Conservation (phyloP, 192 early-diverging fungal genomes). For the Pecoramyces ruminantium region DNA sequence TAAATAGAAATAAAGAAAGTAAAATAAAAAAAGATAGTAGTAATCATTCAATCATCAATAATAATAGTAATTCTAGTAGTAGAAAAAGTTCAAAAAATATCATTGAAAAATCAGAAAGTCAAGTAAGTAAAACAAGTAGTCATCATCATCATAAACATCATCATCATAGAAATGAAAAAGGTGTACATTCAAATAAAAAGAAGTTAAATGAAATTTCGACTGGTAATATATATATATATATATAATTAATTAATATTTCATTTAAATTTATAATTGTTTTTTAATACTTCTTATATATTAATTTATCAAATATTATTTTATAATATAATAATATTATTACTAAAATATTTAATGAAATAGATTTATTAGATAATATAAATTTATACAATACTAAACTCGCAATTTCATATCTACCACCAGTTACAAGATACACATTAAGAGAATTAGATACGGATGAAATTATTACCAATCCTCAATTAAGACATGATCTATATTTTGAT, state of each 20-base stretch:
- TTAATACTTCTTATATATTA: no score
- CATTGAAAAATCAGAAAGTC: neutral
- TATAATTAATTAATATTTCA: no score
- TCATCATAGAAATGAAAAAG: neutral
- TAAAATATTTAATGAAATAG: neutral
- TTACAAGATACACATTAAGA: conserved; percentile 71
- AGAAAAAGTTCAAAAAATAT: neutral
- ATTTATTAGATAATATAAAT: neutral
- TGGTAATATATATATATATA: neutral
- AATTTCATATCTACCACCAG: conserved; percentile 34
- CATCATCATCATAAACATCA: neutral
- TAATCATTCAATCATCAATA: no score
- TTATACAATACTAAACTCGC: neutral
- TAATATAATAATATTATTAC: no score
- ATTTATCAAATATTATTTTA: no score
- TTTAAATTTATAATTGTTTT: no score
- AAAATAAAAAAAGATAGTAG: neutral
- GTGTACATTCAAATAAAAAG: neutral
- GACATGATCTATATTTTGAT: conserved; percentile 82
- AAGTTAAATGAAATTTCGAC: neutral
- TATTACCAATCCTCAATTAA: conserved; percentile 63
- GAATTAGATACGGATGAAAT: conserved; percentile 73
- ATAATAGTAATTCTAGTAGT: neutral
- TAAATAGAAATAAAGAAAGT: neutral
- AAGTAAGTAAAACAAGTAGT: neutral